Evolutionary conservation across 78 protist species (phyloP).

Genomic region (Dictyostelium capitatum): DNA sequence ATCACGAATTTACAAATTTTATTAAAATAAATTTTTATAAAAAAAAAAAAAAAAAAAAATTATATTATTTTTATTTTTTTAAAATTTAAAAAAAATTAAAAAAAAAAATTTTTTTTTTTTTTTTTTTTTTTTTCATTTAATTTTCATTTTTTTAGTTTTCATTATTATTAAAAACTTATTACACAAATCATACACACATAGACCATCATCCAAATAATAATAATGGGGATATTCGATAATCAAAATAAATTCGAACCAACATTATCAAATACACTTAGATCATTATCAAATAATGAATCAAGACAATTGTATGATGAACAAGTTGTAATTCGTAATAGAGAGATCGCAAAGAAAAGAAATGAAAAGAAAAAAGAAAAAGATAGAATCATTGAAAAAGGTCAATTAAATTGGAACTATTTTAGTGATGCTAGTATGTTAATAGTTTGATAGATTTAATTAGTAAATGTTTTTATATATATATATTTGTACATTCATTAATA

Average conservation of each 20-base stretch:
- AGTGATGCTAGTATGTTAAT: constrained; percentile 26
- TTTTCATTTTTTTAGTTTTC: neutral
- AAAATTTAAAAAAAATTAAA: too few relatives aligned
- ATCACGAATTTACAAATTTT: constrained; percentile 16
- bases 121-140: neutral
- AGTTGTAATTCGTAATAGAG: constrained; percentile 25
- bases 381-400: constrained; percentile 39
- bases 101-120: neutral
- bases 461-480: neutral
- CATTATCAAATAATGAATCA: neutral
- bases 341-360: constrained; percentile 21
- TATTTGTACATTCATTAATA: too few relatives aligned
- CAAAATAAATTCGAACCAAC: constrained; percentile 36
- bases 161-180: neutral
- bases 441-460: neutral
- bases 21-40: too few relatives aligned
- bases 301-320: constrained; percentile 28
- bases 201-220: neutral
- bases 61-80: too few relatives aligned
- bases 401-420: constrained; percentile 71
- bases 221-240: constrained; percentile 39
- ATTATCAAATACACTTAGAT: neutral
- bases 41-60: too few relatives aligned
- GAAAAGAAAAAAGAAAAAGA: constrained; percentile 50
- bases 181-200: neutral